Percentiles rank a stretch among this genome's conserved stretches.
Evolutionary conservation across 257 asterid genomes (phyloP).

Genomic region (Jacaranda copaia): DNA sequence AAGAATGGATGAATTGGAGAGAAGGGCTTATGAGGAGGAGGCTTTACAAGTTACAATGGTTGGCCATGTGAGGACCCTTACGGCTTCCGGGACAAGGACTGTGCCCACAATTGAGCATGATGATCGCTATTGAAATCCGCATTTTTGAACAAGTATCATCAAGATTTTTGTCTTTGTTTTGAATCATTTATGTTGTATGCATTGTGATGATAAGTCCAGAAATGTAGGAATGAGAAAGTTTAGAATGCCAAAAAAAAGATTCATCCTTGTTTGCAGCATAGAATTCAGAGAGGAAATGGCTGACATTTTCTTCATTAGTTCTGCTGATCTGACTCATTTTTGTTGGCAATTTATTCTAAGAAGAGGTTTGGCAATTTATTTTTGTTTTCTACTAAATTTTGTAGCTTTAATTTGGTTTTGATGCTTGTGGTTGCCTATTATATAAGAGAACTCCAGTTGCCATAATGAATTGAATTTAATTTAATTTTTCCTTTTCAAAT

Average conservation of each 20-base stretch:
- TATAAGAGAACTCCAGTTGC: neutral
- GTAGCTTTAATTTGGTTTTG: neutral
- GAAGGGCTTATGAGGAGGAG: constrained; percentile 96
- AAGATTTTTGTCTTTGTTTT: neutral
- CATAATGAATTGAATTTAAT: neutral
- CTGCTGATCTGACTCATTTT: constrained; percentile 38
- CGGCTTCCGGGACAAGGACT: constrained; percentile 76
- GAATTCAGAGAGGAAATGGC: constrained; percentile 33
- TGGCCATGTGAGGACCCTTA: constrained; percentile 85
- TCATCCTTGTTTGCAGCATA: constrained; percentile 29
- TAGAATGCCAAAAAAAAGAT: constrained; percentile 15
- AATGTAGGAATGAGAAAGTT: neutral
- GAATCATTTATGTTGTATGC: constrained; percentile 33
- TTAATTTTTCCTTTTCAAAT: neutral
- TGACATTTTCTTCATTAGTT: constrained; percentile 39
- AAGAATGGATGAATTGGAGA: constrained; percentile 84
- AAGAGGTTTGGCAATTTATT: neutral
- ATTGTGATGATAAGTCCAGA: too few relatives aligned
- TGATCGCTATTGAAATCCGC: constrained; percentile 24
- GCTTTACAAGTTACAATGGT: constrained; percentile 96
- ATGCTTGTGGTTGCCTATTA: neutral
- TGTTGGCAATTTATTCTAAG: constrained; percentile 24
- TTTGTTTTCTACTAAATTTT: neutral
- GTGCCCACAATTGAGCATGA: constrained; percentile 74
- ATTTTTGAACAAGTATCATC: neutral